These are phyloP conservation scores for Scutellaria baicalensis DNA, from an alignment of 257 asterid genomes.

Conservation along the genomic window DNA sequence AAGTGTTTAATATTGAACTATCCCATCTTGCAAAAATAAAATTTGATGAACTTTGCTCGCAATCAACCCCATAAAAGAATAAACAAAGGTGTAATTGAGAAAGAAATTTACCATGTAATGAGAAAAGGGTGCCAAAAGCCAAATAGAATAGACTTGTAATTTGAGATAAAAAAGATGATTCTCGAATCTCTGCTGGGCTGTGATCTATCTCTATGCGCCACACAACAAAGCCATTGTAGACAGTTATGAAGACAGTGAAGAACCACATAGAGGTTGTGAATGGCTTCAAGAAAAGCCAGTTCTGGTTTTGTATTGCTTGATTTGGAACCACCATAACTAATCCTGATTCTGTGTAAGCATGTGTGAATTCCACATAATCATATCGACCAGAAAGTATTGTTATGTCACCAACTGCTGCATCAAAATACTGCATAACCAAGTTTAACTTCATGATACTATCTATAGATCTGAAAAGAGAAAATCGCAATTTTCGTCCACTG, in stretches of 20 bases:
- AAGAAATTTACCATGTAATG: slow-evolving; percentile 7
- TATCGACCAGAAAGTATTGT: slow-evolving; percentile 21
- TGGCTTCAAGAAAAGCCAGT: slow-evolving; percentile 38
- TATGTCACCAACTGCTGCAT: slow-evolving; percentile 42
- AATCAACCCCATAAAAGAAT: too few species aligned
- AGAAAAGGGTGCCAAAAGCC: slow-evolving; percentile 27
- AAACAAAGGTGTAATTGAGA: not conserved
- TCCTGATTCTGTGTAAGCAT: slow-evolving; percentile 33
- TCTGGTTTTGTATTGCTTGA: not conserved
- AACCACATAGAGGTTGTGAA: slow-evolving; percentile 40
- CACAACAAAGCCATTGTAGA: slow-evolving; percentile 32
- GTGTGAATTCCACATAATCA: slow-evolving; percentile 35
- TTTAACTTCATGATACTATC: not conserved
- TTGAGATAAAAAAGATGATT: slow-evolving; percentile 20
- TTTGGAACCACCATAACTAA: slow-evolving; percentile 36
- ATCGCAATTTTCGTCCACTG: too few species aligned
- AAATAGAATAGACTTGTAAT: slow-evolving; percentile 27
- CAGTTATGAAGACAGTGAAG: slow-evolving; percentile 10
- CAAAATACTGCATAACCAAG: slow-evolving; percentile 18
- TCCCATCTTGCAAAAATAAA: too few species aligned
- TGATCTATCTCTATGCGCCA: slow-evolving; percentile 35
- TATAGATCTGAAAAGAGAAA: too few species aligned
- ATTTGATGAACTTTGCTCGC: too few species aligned
- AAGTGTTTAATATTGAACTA: too few species aligned
- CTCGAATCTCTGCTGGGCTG: slow-evolving; percentile 18